A percentile compares a stretch with the other conserved stretches of the same genome.
Evolutionary conservation across 148 eudicot genomes (phyloP).

Genomic region (Oxyria digyna): DNA sequence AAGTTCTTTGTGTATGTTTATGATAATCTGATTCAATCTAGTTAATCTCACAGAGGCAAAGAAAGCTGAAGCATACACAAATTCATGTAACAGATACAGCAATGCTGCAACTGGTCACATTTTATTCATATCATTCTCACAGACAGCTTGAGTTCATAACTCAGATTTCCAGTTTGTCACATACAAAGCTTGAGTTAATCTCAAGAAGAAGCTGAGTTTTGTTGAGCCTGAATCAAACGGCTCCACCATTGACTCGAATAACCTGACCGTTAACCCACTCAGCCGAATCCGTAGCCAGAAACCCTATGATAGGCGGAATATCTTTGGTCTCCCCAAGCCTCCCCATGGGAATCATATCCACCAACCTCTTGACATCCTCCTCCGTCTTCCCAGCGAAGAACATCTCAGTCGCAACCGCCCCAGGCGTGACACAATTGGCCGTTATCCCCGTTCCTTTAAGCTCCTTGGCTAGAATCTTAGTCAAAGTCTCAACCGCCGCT

Average conservation of each 20-base stretch:
- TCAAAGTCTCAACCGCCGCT: slow-evolving; percentile 35
- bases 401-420: slow-evolving; percentile 32
- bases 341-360: slow-evolving; percentile 15
- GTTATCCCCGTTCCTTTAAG: slow-evolving; percentile 31
- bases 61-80: background rate
- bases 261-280: slow-evolving; percentile 39
- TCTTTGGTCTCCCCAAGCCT: slow-evolving; percentile 31
- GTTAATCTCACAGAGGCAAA: too few species aligned
- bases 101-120: background rate
- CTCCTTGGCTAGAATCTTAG: slow-evolving; percentile 34
- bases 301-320: slow-evolving; percentile 23
- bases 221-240: slow-evolving; percentile 2
- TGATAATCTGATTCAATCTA: too few species aligned
- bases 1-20: too few species aligned
- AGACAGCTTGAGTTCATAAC: too few species aligned
- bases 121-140: too few species aligned
- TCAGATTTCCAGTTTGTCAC: too few species aligned
- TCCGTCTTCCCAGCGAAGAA: slow-evolving; percentile 27
- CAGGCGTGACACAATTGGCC: slow-evolving; percentile 33
- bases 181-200: too few species aligned
- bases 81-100: background rate
- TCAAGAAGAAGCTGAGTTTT: too few species aligned
- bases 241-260: slow-evolving; percentile 27
- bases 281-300: slow-evolving; percentile 25
- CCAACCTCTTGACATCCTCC: slow-evolving; percentile 13